Percentiles rank a stretch among this genome's conserved stretches.
Conservation (phyloP, 345 rosid genomes). For the Moricandia arvensis region DNA sequence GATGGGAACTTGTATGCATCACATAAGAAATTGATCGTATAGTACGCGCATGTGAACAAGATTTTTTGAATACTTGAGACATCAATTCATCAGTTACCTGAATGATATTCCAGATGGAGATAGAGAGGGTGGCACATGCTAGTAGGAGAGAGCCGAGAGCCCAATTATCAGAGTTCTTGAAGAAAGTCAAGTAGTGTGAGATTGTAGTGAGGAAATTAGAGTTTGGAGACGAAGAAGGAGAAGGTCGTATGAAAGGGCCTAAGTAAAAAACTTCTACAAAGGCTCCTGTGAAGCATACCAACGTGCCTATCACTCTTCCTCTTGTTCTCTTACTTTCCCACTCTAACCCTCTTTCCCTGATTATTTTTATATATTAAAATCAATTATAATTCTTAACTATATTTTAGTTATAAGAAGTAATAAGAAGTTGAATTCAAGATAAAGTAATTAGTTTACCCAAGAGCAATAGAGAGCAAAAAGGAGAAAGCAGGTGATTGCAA, state of each 20-base stretch:
- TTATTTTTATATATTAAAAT: not conserved
- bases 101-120: constrained; percentile 62
- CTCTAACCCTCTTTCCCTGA: constrained; percentile 45
- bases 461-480: constrained; percentile 53
- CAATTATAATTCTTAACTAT: not conserved
- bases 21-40: not conserved
- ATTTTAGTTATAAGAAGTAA: not conserved
- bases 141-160: constrained; percentile 65
- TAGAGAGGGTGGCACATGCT: constrained; percentile 60
- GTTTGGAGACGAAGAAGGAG: constrained; percentile 40
- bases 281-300: constrained; percentile 58
- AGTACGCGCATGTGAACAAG: not conserved
- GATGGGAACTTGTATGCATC: not conserved
- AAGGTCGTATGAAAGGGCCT: constrained; percentile 53
- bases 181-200: constrained; percentile 50
- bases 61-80: not conserved
- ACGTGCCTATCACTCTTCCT: constrained; percentile 53
- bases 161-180: constrained; percentile 59
- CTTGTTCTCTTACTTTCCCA: constrained; percentile 48
- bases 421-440: not conserved
- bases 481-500: constrained; percentile 65
- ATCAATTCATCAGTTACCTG: constrained; percentile 44
- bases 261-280: constrained; percentile 47
- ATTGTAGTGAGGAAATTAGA: constrained; percentile 31
- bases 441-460: constrained; percentile 46